Conservation (phyloP, 1,284 basidiomycete genomes). For the Trametes polyzona region DNA sequence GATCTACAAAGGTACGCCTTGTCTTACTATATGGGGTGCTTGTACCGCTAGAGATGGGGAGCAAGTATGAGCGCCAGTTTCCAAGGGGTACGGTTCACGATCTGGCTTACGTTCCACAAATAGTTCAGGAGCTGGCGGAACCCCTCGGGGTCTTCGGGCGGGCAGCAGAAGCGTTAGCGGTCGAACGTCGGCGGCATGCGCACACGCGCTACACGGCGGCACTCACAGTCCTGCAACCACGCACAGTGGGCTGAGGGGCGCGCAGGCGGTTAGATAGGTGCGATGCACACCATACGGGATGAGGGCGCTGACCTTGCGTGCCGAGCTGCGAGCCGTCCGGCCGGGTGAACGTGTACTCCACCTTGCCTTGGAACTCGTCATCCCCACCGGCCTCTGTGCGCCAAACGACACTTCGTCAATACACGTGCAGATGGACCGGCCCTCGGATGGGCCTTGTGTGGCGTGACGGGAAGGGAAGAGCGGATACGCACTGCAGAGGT, state of each 20-base stretch:
- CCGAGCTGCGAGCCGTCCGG: conserved; percentile 72
- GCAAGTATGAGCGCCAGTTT: neutral
- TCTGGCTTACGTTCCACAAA: conserved; percentile 58
- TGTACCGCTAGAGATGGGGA: conserved; percentile 52
- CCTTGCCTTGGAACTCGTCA: conserved; percentile 69
- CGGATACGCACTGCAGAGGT: conserved; percentile 58
- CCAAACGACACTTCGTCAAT: neutral
- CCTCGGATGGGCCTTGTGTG: neutral
- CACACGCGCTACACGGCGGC: neutral
- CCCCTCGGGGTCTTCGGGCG: conserved; percentile 53
- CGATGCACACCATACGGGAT: neutral
- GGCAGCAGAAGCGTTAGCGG: conserved; percentile 12
- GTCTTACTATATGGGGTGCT: conserved; percentile 68
- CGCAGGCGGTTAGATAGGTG: conserved; percentile 4
- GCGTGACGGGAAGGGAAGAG: neutral
- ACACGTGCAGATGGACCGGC: neutral
- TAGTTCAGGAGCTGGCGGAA: conserved; percentile 73
- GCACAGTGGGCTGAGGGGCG: conserved; percentile 52
- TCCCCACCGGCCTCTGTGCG: conserved; percentile 56
- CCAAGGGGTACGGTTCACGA: neutral
- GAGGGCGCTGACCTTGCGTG: conserved; percentile 54
- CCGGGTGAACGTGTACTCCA: conserved; percentile 62
- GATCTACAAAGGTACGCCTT: too few relatives aligned
- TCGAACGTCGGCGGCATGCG: neutral
- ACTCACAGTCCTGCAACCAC: conserved; percentile 67